Percentiles rank a stretch among this genome's conserved stretches.
phyloP scores from a whole-genome alignment of 352 stramenopile species.

The Phytophthora sansomeana region DNA sequence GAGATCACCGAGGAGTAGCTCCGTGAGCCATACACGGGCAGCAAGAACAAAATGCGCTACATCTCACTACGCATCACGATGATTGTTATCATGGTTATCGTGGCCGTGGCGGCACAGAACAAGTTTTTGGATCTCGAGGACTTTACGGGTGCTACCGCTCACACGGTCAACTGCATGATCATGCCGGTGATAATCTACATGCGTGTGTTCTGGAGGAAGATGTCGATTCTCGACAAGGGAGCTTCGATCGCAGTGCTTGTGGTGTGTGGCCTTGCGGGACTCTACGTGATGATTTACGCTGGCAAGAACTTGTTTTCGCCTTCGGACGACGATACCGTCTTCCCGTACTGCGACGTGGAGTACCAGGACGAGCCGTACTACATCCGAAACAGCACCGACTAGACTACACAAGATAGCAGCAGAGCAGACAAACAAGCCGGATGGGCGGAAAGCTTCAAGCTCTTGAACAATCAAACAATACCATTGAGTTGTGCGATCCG shows the following conservation, averaged over 20 bases:
- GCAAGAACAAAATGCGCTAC: constrained; percentile 48
- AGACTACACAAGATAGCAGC: background rate
- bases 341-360: constrained; percentile 15
- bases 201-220: constrained; percentile 37
- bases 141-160: constrained; percentile 20
- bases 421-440: no score
- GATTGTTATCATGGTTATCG: constrained; percentile 44
- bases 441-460: no score
- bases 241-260: constrained; percentile 45
- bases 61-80: constrained; percentile 44
- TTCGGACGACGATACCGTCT: constrained; percentile 29
- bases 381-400: constrained; percentile 28
- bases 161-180: constrained; percentile 12
- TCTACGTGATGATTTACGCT: constrained; percentile 55
- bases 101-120: constrained; percentile 49
- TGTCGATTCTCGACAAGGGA: constrained; percentile 56
- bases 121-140: constrained; percentile 55
- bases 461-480: no score
- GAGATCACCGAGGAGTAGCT: constrained; percentile 39
- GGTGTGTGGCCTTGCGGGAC: constrained; percentile 50
- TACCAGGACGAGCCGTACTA: no score
- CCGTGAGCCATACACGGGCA: constrained; percentile 47
- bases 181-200: constrained; percentile 32
- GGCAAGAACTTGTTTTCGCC: constrained; percentile 61
- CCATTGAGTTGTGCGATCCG: no score